Conservation (phyloP, 1,284 basidiomycete species). For the Microbotryum lychnidis-dioicae region DNA sequence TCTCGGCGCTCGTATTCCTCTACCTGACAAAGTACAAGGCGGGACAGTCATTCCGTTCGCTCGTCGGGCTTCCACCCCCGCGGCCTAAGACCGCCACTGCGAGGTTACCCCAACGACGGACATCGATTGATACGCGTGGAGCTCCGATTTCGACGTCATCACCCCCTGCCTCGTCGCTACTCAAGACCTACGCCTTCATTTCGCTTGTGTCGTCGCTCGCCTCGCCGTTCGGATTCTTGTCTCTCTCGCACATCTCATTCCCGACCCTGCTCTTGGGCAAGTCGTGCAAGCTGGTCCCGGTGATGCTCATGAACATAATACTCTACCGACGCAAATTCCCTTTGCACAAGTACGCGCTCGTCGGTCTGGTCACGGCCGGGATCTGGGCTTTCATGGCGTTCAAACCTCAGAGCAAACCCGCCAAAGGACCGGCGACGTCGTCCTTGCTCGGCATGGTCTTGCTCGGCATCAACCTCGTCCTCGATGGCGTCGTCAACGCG, state of each 20-base stretch:
- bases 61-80: slow-evolving; percentile 12
- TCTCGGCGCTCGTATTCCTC: slow-evolving; percentile 32
- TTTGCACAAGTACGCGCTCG: slow-evolving; percentile 76
- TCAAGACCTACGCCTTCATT: slow-evolving; percentile 69
- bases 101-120: too few relatives aligned
- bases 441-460: slow-evolving; percentile 58
- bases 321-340: slow-evolving; percentile 65
- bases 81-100: neutral
- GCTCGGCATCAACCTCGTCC: slow-evolving; percentile 71
- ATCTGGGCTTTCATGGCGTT: slow-evolving; percentile 95
- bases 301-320: slow-evolving; percentile 89
- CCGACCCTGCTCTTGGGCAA: slow-evolving; percentile 98
- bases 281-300: slow-evolving; percentile 95
- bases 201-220: slow-evolving; percentile 81
- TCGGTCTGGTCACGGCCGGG: slow-evolving; percentile 80
- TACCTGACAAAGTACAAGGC: slow-evolving; percentile 25
- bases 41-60: slow-evolving; percentile 3
- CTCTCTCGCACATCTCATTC: slow-evolving; percentile 91
- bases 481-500: slow-evolving; percentile 94
- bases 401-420: slow-evolving; percentile 33
- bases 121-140: too few relatives aligned
- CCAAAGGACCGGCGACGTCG: slow-evolving; percentile 35
- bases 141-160: too few relatives aligned
- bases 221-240: slow-evolving; percentile 89
- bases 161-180: slow-evolving; percentile 41